Percentiles rank a stretch among this genome's conserved stretches.
Conservation (phyloP, 331 rosid genomes). For the Cydonia oblonga region DNA sequence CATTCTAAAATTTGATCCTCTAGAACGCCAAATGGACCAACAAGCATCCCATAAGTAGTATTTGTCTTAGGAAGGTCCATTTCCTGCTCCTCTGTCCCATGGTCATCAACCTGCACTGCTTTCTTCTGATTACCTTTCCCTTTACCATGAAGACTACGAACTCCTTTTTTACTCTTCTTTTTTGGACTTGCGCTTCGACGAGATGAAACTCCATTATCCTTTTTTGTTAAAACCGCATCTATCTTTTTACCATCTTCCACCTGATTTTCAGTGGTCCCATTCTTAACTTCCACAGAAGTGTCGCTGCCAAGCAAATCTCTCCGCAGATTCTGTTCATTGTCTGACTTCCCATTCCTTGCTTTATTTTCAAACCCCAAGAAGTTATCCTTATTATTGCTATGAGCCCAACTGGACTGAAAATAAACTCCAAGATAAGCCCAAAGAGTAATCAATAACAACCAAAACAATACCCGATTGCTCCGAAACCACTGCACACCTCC, state of each 20-base stretch:
- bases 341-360: conserved; percentile 14
- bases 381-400: conserved; percentile 33
- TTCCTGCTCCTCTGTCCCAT: conserved; percentile 33
- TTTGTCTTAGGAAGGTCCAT: conserved; percentile 49
- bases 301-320: conserved; percentile 26
- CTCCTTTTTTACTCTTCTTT: conserved; percentile 40
- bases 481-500: conserved; percentile 47
- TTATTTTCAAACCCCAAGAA: conserved; percentile 39
- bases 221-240: conserved; percentile 36
- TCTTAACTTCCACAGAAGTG: conserved; percentile 16
- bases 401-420: conserved; percentile 79
- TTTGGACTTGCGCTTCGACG: conserved; percentile 21
- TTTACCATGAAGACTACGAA: conserved; percentile 33
- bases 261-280: conserved; percentile 17
- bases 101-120: conserved; percentile 14
- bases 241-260: conserved; percentile 17
- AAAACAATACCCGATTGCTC: conserved; percentile 46
- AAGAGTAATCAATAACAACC: conserved; percentile 72
- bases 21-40: conserved; percentile 61
- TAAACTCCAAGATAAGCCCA: conserved; percentile 80
- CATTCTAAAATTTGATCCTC: conserved; percentile 65
- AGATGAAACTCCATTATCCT: conserved; percentile 26
- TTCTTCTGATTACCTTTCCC: conserved; percentile 31
- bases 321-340: conserved; percentile 26
- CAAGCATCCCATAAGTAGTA: conserved; percentile 58